phyloP scores from a whole-genome alignment of 495 filamentous ascomycete species.

The Podospora australis region DNA sequence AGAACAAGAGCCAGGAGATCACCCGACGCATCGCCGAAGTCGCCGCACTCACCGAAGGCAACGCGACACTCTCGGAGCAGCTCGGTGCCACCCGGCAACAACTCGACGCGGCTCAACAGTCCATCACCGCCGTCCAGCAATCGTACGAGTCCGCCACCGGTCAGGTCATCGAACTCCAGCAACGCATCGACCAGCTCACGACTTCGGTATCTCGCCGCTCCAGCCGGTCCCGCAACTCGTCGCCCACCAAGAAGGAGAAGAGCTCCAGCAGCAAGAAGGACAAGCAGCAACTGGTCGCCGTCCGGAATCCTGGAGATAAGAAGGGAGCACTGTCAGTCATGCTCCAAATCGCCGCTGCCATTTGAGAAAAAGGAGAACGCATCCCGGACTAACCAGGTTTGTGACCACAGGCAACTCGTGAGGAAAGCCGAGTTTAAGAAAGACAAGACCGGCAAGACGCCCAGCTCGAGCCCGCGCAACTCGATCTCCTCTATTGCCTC shows the following conservation, averaged over 20 bases:
- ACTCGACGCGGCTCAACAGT: constrained; percentile 13
- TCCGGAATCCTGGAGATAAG: constrained; percentile 28
- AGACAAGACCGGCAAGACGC: not conserved
- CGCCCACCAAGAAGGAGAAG: constrained; percentile 29
- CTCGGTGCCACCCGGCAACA: constrained; percentile 22
- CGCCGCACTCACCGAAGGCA: constrained; percentile 19
- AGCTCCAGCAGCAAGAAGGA: constrained; percentile 14
- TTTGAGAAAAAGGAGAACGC: constrained; percentile 10
- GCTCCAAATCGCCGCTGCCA: constrained; percentile 25
- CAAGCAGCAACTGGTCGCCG: constrained; percentile 24
- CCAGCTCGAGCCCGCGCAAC: not conserved
- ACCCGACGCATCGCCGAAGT: constrained; percentile 21
- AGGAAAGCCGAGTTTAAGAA: constrained; percentile 2
- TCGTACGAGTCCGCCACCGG: constrained; percentile 18
- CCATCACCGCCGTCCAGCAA: constrained; percentile 15
- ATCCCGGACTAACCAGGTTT: not conserved
- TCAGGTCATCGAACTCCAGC: constrained; percentile 20
- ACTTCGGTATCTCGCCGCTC: constrained; percentile 10
- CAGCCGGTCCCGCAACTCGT: constrained; percentile 23
- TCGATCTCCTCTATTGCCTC: not conserved
- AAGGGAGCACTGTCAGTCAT: constrained; percentile 30
- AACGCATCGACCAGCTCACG: constrained; percentile 17
- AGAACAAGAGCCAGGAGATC: constrained; percentile 24
- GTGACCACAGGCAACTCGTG: constrained; percentile 6
- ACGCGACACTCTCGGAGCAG: constrained; percentile 21